Conservation (phyloP, 2,329 filamentous ascomycete species). For the Dactylellina sp. region DNA sequence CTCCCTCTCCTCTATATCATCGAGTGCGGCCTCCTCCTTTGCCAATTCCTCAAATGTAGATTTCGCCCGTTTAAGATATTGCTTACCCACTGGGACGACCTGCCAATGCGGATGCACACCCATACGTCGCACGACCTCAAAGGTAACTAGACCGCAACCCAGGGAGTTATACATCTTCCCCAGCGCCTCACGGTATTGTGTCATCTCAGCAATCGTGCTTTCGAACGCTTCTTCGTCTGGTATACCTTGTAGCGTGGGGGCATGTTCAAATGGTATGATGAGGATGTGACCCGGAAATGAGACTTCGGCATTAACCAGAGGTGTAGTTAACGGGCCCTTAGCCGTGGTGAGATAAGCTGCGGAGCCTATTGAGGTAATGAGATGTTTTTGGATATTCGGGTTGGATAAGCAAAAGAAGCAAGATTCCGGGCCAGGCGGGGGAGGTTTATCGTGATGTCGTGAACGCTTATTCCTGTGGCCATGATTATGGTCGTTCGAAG, state of each 20-base stretch:
- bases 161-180: constrained; percentile 79
- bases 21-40: constrained; percentile 71
- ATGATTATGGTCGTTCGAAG: constrained; percentile 64
- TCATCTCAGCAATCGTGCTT: constrained; percentile 82
- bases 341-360: constrained; percentile 90
- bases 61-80: constrained; percentile 74
- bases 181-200: constrained; percentile 78
- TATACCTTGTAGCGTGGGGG: constrained; percentile 78
- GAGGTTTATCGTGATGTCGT: constrained; percentile 66
- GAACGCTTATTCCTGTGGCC: constrained; percentile 66
- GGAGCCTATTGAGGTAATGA: constrained; percentile 88
- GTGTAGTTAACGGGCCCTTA: constrained; percentile 84
- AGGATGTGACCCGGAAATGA: constrained; percentile 86
- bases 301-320: constrained; percentile 73
- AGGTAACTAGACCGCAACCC: constrained; percentile 79
- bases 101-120: constrained; percentile 91
- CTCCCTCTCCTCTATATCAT: constrained; percentile 57
- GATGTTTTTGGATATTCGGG: constrained; percentile 82
- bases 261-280: constrained; percentile 87
- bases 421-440: constrained; percentile 77
- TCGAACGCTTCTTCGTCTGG: constrained; percentile 65
- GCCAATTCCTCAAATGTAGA: constrained; percentile 89
- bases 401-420: constrained; percentile 98
- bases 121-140: constrained; percentile 84
- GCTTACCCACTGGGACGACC: constrained; percentile 79